A percentile compares a stretch with the other conserved stretches of the same genome.
phyloP scores from a whole-genome alignment of 169 alveolate species.

The Ichthyophthirius multifiliis region DNA sequence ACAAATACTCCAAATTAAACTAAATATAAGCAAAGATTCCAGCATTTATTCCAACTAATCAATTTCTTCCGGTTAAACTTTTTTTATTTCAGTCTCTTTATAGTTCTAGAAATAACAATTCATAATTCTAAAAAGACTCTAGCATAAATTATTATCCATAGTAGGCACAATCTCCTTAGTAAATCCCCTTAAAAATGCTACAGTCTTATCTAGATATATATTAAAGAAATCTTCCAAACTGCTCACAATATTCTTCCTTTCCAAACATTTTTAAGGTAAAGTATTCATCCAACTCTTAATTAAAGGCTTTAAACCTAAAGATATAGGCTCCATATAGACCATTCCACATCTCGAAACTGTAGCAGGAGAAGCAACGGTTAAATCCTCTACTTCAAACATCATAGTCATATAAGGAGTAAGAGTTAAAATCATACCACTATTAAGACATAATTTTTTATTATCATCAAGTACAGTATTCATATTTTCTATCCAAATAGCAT shows the following conservation, averaged over 20 bases:
- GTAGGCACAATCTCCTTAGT: conserved; percentile 85
- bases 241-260: conserved; percentile 48
- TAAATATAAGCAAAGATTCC: conserved; percentile 73
- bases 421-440: conserved; percentile 79
- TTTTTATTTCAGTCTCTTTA: conserved; percentile 75
- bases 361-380: conserved; percentile 89
- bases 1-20: conserved; percentile 90
- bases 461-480: conserved; percentile 90
- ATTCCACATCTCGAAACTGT: conserved; percentile 89
- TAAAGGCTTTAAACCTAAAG: conserved; percentile 82
- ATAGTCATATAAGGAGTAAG: conserved; percentile 80
- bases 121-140: conserved; percentile 68
- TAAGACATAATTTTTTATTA: conserved; percentile 83
- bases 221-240: conserved; percentile 56
- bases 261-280: conserved; percentile 68
- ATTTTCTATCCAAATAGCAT: conserved; percentile 88
- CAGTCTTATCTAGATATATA: conserved; percentile 56
- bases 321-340: conserved; percentile 93
- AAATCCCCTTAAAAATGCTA: conserved; percentile 73
- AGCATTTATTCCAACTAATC: conserved; percentile 64
- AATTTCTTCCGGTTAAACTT: conserved; percentile 75
- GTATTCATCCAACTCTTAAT: conserved; percentile 80
- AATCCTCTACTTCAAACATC: conserved; percentile 90
- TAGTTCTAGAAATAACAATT: conserved; percentile 83
- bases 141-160: conserved; percentile 80